phyloP scores from a whole-genome alignment of 345 rosid genomes.

The Murraya koenigii region DNA sequence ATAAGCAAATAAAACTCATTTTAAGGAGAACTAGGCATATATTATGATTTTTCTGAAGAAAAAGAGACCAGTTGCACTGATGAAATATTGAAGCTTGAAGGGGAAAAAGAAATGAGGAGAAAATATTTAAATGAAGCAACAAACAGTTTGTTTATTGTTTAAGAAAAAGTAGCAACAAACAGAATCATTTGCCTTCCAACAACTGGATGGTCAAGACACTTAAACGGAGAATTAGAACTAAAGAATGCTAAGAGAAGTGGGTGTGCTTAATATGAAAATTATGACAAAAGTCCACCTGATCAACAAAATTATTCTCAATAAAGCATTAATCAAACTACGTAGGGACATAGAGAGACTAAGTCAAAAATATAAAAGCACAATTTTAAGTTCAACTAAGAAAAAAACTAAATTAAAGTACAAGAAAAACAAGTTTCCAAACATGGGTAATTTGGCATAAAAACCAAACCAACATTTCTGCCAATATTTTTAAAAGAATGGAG shows the following conservation, averaged over 20 bases:
- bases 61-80: neutral
- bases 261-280: constrained; percentile 23
- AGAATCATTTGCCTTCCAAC: constrained; percentile 16
- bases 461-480: neutral
- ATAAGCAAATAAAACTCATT: neutral
- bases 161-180: constrained; percentile 16
- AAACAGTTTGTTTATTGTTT: constrained; percentile 15
- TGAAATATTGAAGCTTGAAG: neutral
- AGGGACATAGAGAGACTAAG: constrained; percentile 25
- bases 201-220: constrained; percentile 1
- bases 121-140: neutral
- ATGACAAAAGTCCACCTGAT: constrained; percentile 34
- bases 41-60: neutral
- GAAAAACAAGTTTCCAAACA: neutral
- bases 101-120: neutral
- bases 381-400: constrained; percentile 19
- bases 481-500: neutral
- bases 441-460: neutral
- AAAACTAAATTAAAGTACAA: neutral
- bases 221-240: constrained; percentile 1
- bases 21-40: neutral
- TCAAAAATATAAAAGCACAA: neutral
- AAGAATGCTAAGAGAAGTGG: constrained; percentile 3
- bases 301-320: constrained; percentile 26
- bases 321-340: constrained; percentile 25